phyloP scores from a whole-genome alignment of 768 basidiomycete species.

The Lactarius hengduanensis region DNA sequence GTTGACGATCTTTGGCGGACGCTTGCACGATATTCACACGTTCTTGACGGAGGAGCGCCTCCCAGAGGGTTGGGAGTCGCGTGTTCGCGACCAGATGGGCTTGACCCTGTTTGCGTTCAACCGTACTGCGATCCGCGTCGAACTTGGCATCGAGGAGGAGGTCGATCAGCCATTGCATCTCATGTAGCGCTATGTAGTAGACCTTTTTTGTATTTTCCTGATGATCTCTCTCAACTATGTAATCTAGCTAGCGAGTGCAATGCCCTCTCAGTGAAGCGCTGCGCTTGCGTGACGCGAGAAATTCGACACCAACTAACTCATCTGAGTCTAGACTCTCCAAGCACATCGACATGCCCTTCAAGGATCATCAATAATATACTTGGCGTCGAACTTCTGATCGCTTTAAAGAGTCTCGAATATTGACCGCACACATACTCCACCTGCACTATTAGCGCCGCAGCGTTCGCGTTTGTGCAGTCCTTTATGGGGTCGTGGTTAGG shows the following conservation, averaged over 20 bases:
- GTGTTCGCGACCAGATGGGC: constrained; percentile 52
- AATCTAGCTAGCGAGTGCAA: background rate
- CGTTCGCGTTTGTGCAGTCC: too few relatives aligned
- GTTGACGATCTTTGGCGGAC: constrained; percentile 65
- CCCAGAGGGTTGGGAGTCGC: constrained; percentile 69
- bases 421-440: too few relatives aligned
- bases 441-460: too few relatives aligned
- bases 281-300: background rate
- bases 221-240: background rate
- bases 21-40: constrained; percentile 50
- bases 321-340: too few relatives aligned
- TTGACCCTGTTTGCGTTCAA: constrained; percentile 62
- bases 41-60: constrained; percentile 69
- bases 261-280: background rate
- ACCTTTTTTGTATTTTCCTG: too few relatives aligned
- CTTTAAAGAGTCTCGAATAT: too few relatives aligned
- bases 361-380: too few relatives aligned
- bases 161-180: constrained; percentile 20
- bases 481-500: too few relatives aligned
- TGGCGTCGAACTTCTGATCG: too few relatives aligned
- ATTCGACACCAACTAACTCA: background rate
- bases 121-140: constrained; percentile 33
- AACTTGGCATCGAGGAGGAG: constrained; percentile 37
- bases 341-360: too few relatives aligned
- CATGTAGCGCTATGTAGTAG: constrained; percentile 7